Percentiles rank a stretch among this genome's conserved stretches.
phyloP scores from a whole-genome alignment of 441 rosid species.

The Adansonia rubrostipa region DNA sequence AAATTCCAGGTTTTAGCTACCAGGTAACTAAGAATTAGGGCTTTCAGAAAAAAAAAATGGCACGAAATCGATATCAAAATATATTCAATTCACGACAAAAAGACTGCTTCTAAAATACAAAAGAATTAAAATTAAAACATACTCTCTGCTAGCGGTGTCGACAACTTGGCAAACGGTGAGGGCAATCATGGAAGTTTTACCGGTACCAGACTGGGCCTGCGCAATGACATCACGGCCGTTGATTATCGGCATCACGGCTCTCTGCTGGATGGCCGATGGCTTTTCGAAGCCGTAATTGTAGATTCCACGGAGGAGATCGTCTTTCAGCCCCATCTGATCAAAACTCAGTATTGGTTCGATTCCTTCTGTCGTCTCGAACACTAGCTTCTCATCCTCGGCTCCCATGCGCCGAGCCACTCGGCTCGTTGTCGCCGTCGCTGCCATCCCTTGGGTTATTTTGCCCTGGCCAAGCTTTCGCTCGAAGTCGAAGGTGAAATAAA shows the following conservation, averaged over 20 bases:
- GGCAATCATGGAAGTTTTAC: conserved; percentile 94
- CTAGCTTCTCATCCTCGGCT: conserved; percentile 70
- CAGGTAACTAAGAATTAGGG: no score
- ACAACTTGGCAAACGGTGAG: conserved; percentile 85
- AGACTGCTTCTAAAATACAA: no score
- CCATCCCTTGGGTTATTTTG: not conserved
- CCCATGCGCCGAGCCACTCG: conserved; percentile 46
- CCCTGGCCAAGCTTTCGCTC: not conserved
- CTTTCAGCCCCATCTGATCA: conserved; percentile 84
- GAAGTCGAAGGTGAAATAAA: not conserved
- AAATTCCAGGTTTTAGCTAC: conserved; percentile 31
- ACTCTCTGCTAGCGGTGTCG: conserved; percentile 78
- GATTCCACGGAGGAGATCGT: conserved; percentile 81
- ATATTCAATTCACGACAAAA: no score
- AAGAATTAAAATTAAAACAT: conserved; percentile 24
- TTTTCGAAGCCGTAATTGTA: conserved; percentile 88
- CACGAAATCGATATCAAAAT: not conserved
- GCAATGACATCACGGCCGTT: conserved; percentile 93
- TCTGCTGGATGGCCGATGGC: conserved; percentile 94
- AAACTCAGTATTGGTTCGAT: conserved; percentile 80
- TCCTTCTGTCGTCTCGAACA: conserved; percentile 89
- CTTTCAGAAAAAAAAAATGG: not conserved
- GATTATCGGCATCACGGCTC: conserved; percentile 91
- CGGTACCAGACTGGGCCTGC: conserved; percentile 97
- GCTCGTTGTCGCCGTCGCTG: conserved; percentile 44